These are phyloP conservation scores for Panaeolus cyanescens DNA, from an alignment of 768 basidiomycete genomes.

Conservation along the genomic window DNA sequence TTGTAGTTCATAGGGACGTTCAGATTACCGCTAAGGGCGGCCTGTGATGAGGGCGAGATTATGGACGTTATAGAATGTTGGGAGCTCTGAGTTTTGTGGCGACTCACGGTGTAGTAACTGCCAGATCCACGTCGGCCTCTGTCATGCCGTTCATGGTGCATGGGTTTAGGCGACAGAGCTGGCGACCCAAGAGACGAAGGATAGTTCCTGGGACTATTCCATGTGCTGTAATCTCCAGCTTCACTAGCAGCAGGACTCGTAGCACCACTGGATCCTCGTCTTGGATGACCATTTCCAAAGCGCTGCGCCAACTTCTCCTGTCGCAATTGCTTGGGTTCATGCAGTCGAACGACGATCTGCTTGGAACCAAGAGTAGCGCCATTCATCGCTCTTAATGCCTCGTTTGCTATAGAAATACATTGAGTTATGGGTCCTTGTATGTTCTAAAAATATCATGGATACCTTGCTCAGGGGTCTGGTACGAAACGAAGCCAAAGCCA, in stretches of 20 bases:
- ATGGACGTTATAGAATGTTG: constrained; percentile 7
- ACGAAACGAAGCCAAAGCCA: constrained; percentile 92
- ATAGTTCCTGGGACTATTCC: constrained; percentile 71
- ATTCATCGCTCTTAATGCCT: constrained; percentile 83
- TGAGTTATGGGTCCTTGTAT: constrained; percentile 4
- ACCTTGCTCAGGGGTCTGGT: constrained; percentile 84
- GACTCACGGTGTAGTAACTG: constrained; percentile 79
- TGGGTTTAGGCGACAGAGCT: constrained; percentile 47
- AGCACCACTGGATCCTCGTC: constrained; percentile 73
- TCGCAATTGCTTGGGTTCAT: constrained; percentile 90
- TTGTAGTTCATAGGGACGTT: constrained; percentile 88
- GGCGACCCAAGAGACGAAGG: constrained; percentile 49
- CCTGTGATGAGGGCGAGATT: constrained; percentile 40
- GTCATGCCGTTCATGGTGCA: constrained; percentile 57
- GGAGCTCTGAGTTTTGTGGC: constrained; percentile 2
- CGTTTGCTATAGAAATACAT: constrained; percentile 51
- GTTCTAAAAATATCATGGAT: constrained; percentile 6
- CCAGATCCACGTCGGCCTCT: constrained; percentile 78
- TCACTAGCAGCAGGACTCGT: constrained; percentile 86
- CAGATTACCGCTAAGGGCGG: constrained; percentile 77
- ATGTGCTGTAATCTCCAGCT: constrained; percentile 73
- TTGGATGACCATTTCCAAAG: constrained; percentile 81
- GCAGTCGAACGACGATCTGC: constrained; percentile 82
- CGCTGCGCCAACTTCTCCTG: constrained; percentile 86
- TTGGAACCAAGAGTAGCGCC: constrained; percentile 71